phyloP scores from a whole-genome alignment of 371 early-diverging fungal genomes.

The Apophysomyces ossiformis region DNA sequence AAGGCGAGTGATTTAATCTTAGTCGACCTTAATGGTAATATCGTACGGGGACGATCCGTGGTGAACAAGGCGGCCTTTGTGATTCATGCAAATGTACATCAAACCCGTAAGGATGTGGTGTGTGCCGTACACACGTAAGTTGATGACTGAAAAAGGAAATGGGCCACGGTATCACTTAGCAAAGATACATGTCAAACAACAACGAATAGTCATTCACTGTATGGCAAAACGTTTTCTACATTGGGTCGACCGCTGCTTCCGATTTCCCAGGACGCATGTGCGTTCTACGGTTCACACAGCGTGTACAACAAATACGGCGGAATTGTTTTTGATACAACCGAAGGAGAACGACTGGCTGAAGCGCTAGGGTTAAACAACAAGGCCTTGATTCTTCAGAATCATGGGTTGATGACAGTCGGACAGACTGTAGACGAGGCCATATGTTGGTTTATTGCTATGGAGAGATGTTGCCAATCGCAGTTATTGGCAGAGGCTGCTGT shows the following conservation, averaged over 20 bases:
- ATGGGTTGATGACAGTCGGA: slow-evolving; percentile 64
- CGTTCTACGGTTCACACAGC: slow-evolving; percentile 54
- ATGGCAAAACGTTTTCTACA: slow-evolving; percentile 63
- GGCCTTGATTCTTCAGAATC: slow-evolving; percentile 62
- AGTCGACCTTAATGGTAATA: slow-evolving; percentile 57
- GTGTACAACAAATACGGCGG: slow-evolving; percentile 59
- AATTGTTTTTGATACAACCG: slow-evolving; percentile 56
- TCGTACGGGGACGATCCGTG: slow-evolving; percentile 50
- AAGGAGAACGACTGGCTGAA: slow-evolving; percentile 54
- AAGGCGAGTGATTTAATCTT: slow-evolving; percentile 59
- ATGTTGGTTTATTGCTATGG: slow-evolving; percentile 63
- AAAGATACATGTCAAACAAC: no score
- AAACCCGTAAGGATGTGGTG: slow-evolving; percentile 49
- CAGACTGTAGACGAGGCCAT: slow-evolving; percentile 59
- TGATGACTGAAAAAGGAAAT: not conserved
- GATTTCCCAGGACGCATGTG: slow-evolving; percentile 66
- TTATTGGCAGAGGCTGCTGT: slow-evolving; percentile 57
- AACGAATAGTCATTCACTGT: slow-evolving; percentile 54
- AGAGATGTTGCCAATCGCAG: slow-evolving; percentile 62
- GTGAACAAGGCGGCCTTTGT: slow-evolving; percentile 69
- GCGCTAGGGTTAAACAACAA: slow-evolving; percentile 52
- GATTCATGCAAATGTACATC: slow-evolving; percentile 62
- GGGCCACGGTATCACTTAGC: not conserved
- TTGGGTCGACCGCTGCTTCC: slow-evolving; percentile 52
- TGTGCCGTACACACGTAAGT: slow-evolving; percentile 60